Base-by-base conservation (phyloP, 768 basidiomycete species). In the Hygrocybe coccinea region DNA sequence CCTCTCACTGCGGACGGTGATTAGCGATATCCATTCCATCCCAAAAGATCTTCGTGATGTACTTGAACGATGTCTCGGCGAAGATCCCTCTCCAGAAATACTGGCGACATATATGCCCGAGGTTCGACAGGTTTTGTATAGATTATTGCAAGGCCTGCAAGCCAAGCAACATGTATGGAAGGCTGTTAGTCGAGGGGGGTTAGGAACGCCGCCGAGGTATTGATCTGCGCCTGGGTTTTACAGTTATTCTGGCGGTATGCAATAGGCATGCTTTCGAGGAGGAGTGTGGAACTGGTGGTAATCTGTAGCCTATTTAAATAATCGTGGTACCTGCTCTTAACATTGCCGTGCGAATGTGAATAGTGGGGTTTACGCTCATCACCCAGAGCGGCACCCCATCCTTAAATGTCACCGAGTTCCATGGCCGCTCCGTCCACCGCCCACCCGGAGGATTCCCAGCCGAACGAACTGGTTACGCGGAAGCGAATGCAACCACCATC, bases 121-220 rank as follows among this genome's bases (percentile, higher is more conserved):
- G 53, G 86, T 98, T 36, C 83, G 90, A 46, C 78, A 76, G 57
- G 87, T 95, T 63, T 84, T 97, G 58, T 89, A 85, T 63, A 83
- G 79, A 59, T 80, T 98, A 15, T 76, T 98, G 11, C 85, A 86
- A 59, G 93, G 91, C 11, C 78, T 98, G 15, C 88, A 92, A 56
- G 75, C 69, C 46, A 91, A 91, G 62, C 93, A 95, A 56, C 74
- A 72, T 15, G 64, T 68, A 9, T 80, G 77, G 74, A 69, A 60
- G n/a, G 65, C 68, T 12, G 58, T 48, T 22, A 56, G 63, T 5
- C 60, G 59, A 14, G 29, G 54, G 8, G 33, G n/a, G 34, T 51
- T n/a, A 37, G 35, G n/a, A 14, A 36, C n/a, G 8, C 50, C 36
- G 2, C 50, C 50, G 2, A 21, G 11, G 19, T 51, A 51, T 38